Evolutionary conservation across 2,329 filamentous ascomycete genomes (phyloP).

Genomic region (Arthrinium phaeospermum): DNA sequence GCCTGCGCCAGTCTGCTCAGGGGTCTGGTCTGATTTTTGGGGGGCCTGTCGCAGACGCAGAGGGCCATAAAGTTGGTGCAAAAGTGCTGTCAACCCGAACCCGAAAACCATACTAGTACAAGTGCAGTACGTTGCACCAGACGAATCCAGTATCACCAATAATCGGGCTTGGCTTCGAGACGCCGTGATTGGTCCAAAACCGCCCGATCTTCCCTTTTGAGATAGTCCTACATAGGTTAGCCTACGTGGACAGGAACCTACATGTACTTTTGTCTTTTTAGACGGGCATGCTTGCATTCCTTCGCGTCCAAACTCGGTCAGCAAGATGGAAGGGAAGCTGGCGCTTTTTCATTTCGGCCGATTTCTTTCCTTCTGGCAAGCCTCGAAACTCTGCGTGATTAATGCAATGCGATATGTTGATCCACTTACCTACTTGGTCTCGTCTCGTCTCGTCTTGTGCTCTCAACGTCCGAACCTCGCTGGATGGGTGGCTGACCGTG

Average conservation of each 20-base stretch:
- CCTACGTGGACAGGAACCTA: neutral
- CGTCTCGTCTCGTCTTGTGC: neutral
- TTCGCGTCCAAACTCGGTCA: neutral
- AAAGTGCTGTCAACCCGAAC: neutral
- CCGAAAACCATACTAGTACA: conserved; percentile 2
- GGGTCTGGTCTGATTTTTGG: neutral
- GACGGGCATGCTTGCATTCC: neutral
- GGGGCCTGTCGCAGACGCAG: neutral
- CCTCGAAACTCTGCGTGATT: neutral
- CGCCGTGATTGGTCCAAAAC: conserved; percentile 8
- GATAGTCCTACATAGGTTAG: conserved; percentile 16
- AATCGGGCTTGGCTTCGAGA: neutral
- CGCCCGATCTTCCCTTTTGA: conserved; percentile 15
- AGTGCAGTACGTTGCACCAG: conserved; percentile 12
- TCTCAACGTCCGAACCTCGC: neutral
- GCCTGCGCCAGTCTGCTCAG: neutral
- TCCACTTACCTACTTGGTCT: neutral
- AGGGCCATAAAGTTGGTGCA: conserved; percentile 8
- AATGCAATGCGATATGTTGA: neutral
- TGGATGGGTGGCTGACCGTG: conserved; percentile 7
- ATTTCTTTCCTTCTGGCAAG: neutral
- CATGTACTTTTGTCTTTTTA: neutral
- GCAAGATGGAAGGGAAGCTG: neutral
- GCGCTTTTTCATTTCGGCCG: neutral
- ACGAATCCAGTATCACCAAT: conserved; percentile 13